Evolutionary conservation across 306 rosid genomes (phyloP), one percentile per base, ranked within the genome.

Genomic region (Gynostemma pentaphyllum): DNA sequence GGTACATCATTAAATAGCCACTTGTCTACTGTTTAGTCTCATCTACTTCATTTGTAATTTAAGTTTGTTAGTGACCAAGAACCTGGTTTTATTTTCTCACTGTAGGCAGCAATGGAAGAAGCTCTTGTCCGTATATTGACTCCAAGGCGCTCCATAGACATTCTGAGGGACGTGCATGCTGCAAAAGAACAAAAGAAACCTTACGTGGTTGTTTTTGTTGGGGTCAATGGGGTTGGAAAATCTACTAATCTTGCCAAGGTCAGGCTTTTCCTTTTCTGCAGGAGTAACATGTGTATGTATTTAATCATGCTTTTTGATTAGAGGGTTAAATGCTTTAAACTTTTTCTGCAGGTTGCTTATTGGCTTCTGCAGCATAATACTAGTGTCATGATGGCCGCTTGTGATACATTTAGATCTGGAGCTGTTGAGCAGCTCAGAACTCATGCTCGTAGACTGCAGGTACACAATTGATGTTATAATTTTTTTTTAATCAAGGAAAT

Each of bases 341-440:
- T 28, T 18, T 46, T 41, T 63, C 21, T 68, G 66, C 80, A 92
- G 99, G 99, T 92, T 83, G 99, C 99, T 52, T 88, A 94, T 79
- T 94, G 99, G 99, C 97, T 94, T 68, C 81, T 24, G 73, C 90
- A 94, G 76, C 99, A 94, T 71, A 71, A 86, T 0, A 64, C 85
- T 61, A 86, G 78, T 68, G 99, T 94, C 62, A 94, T 78, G 97
- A 86, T 94, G 99, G 99, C 97, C 67, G 99, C 99, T 51, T 94
- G 99, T 78, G 99, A 94, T 72, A 94, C 99, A 50, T 94, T 94
- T 77, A 79, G 99, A 64, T 94, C 99, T 5, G 99, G 99, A 57
- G 99, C 99, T 57, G 99, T 94, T 67, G 99, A 94, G 74, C 99
- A 94, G 88, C 83, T 94, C 70, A 84, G 99, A 64, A 94, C 96